Evolutionary conservation across 2,329 filamentous ascomycete species (phyloP).

Genomic region (Aspergillus spinulosporus): DNA sequence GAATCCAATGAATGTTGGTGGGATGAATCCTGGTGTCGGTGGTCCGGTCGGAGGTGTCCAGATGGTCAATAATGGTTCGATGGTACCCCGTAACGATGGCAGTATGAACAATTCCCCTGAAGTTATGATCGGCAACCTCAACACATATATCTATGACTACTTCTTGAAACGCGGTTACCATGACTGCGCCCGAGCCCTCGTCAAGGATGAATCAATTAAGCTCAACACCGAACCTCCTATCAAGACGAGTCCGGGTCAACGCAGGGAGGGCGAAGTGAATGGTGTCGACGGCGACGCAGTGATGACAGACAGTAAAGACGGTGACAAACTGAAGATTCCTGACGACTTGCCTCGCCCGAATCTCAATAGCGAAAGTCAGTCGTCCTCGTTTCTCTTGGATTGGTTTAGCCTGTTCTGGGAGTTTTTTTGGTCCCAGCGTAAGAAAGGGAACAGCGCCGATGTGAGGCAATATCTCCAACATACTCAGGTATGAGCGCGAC

Average conservation of each 20-base stretch:
- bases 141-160: conserved; percentile 70
- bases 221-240: conserved; percentile 58
- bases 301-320: conserved; percentile 81
- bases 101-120: conserved; percentile 41
- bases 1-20: conserved; percentile 59
- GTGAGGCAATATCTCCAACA: conserved; percentile 77
- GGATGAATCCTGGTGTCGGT: conserved; percentile 56
- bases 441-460: conserved; percentile 62
- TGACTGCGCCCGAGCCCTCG: conserved; percentile 75
- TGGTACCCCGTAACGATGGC: conserved; percentile 45
- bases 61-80: conserved; percentile 55
- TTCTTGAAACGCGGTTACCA: conserved; percentile 83
- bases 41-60: conserved; percentile 59
- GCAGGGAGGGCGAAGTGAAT: conserved; percentile 69
- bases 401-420: conserved; percentile 99
- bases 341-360: conserved; percentile 69
- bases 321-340: conserved; percentile 70
- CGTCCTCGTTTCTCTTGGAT: conserved; percentile 83
- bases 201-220: conserved; percentile 61
- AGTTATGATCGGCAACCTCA: conserved; percentile 49
- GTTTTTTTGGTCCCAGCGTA: conserved; percentile 80
- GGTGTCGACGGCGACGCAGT: conserved; percentile 72
- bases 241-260: conserved; percentile 69
- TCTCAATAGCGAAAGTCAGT: conserved; percentile 63
- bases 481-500: conserved; percentile 64